phyloP scores from a whole-genome alignment of 441 rosid species.

The Macaranga tanarius region DNA sequence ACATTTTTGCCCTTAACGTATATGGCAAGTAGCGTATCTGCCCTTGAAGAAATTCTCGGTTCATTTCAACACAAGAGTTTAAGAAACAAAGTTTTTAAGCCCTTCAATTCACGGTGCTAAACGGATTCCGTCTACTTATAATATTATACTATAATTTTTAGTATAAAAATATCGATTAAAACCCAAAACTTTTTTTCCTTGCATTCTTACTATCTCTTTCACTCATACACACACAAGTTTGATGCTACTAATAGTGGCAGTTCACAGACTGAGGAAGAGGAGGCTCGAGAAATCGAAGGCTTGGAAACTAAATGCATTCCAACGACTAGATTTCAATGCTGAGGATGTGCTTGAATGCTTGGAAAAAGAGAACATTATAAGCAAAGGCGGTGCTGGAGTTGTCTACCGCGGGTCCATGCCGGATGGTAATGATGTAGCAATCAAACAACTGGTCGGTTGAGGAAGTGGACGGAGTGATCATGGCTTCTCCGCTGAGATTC shows the following conservation, averaged over 20 bases:
- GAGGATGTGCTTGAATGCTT: constrained; percentile 78
- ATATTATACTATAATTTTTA: too few relatives aligned
- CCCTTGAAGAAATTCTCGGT: too few relatives aligned
- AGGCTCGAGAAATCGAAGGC: constrained; percentile 44
- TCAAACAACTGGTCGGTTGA: constrained; percentile 65
- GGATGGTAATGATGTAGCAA: constrained; percentile 66
- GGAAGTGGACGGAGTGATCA: constrained; percentile 71
- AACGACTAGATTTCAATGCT: constrained; percentile 64
- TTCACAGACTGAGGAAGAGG: constrained; percentile 48
- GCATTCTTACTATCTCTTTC: too few relatives aligned
- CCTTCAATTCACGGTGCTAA: too few relatives aligned
- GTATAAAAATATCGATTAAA: too few relatives aligned
- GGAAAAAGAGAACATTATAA: constrained; percentile 82
- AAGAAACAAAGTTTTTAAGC: too few relatives aligned
- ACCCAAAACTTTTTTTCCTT: too few relatives aligned
- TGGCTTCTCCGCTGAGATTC: constrained; percentile 93
- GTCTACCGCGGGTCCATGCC: constrained; percentile 87
- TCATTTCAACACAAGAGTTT: too few relatives aligned
- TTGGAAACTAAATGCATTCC: constrained; percentile 89
- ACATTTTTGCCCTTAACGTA: too few relatives aligned
- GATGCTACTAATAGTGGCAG: constrained; percentile 42
- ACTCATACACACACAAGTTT: too few relatives aligned
- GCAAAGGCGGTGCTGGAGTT: constrained; percentile 90
- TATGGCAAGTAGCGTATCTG: too few relatives aligned
- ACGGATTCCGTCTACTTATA: too few relatives aligned